A percentile compares a stretch with the other conserved stretches of the same genome.
Conservation (phyloP, 306 rosid genomes). For the Abrus precatorius region DNA sequence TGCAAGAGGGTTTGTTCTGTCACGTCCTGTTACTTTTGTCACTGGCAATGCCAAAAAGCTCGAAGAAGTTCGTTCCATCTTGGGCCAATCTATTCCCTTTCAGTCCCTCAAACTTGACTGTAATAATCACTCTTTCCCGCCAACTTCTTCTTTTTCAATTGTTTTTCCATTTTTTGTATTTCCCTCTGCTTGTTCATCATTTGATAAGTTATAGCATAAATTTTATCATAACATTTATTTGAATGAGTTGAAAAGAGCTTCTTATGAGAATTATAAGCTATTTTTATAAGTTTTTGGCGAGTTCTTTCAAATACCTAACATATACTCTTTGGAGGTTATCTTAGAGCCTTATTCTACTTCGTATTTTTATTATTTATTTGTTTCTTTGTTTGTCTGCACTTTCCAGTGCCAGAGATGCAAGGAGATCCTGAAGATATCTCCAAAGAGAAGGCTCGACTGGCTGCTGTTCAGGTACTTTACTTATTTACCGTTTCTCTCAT, state of each 20-base stretch:
- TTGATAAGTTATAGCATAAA: neutral
- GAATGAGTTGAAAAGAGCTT: too few species aligned
- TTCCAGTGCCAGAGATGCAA: constrained; percentile 92
- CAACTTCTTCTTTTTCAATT: neutral
- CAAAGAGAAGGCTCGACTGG: constrained; percentile 94
- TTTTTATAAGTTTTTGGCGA: neutral
- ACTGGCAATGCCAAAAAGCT: constrained; percentile 98
- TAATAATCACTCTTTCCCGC: constrained; percentile 43
- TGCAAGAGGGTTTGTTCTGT: constrained; percentile 63
- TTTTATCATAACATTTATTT: too few species aligned
- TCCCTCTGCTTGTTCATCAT: neutral
- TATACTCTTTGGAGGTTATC: neutral
- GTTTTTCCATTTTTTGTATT: neutral
- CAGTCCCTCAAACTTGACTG: constrained; percentile 92
- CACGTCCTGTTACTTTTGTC: constrained; percentile 95
- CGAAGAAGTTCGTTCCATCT: constrained; percentile 95
- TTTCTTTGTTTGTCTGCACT: neutral
- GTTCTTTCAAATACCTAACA: neutral
- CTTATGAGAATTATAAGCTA: too few species aligned
- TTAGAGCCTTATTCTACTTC: constrained; percentile 3
- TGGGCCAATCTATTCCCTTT: constrained; percentile 88
- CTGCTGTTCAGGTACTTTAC: constrained; percentile 81
- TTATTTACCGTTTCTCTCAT: constrained; percentile 3
- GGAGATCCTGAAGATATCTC: constrained; percentile 98
- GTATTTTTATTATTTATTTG: neutral